Base-by-base conservation (phyloP, 148 eudicot species). In the Chenopodium formosanum region DNA sequence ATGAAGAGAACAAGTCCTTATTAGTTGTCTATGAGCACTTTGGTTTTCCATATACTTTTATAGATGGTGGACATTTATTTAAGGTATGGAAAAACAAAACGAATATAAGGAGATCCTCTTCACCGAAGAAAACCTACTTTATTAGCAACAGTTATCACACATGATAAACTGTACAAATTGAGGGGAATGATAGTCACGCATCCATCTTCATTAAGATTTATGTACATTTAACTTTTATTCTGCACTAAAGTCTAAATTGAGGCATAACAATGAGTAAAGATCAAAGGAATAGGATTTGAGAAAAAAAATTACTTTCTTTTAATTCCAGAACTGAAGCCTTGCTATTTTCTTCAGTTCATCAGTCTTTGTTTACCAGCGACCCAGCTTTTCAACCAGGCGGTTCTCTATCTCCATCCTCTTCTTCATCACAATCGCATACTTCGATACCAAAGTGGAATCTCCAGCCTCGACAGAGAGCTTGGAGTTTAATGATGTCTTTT, bases 331-430 rank as follows among this genome's bases (percentile, higher is more conserved):
- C 5, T 14, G 12, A 74, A 74, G n/a, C 77, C 22, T 50, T 50
- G 7, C 29, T 46, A 12, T 25, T 62, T 6, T 23, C 48, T 37
- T 8, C 17, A 23, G 27, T 12, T 11, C 17, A 27, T 4, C 17
- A 29, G 52, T 71, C 63, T 5, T 50, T 25, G 10, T 47, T 78
- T 78, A 91, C 85, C 83, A 70, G 12, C 98, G 90, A 48, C 97
- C 94, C 13, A 92, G 85, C 85, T 89, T 89, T 74, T 91, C 85
- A 4, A 93, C 93, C 10, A 95, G 93, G 76, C 85, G 84, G 60
- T 87, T 92, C 84, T 95, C 97, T 7, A 93, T 93, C 79, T 93
- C 96, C 70, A 86, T 73, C 84, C 97, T 88, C 85, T 92, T 93
- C 90, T 92, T 88, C 94, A 90, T 86, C 86, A 92, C 66, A 71